phyloP scores from a whole-genome alignment of 108 stramenopile species.

The Mayamaea pseudoterrestris region DNA sequence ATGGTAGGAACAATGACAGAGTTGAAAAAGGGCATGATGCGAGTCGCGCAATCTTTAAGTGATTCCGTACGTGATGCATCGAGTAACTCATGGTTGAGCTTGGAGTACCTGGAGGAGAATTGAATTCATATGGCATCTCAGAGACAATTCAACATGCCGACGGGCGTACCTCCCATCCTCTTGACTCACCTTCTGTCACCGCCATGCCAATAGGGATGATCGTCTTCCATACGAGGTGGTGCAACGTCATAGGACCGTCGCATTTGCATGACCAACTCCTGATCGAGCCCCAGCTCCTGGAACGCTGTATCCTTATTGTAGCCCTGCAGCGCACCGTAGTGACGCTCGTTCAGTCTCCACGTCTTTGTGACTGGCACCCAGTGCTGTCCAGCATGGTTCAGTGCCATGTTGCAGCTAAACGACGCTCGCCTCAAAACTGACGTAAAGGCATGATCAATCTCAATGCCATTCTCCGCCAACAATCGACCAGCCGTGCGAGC shows the following conservation, averaged over 20 bases:
- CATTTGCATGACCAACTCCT: constrained; percentile 80
- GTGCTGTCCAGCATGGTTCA: constrained; percentile 69
- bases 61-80: constrained; percentile 52
- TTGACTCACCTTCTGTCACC: constrained; percentile 48
- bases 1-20: constrained; percentile 53
- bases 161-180: background rate
- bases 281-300: constrained; percentile 53
- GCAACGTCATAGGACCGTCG: constrained; percentile 51
- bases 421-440: constrained; percentile 61
- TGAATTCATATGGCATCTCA: constrained; percentile 1
- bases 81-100: constrained; percentile 43
- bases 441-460: constrained; percentile 79
- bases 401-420: constrained; percentile 62
- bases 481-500: constrained; percentile 65
- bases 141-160: background rate
- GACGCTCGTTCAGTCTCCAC: constrained; percentile 81
- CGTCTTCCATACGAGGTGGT: constrained; percentile 68
- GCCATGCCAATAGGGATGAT: constrained; percentile 84
- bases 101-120: constrained; percentile 24
- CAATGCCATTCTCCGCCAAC: constrained; percentile 65
- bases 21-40: constrained; percentile 78
- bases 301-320: constrained; percentile 76
- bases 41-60: constrained; percentile 59
- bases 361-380: constrained; percentile 76
- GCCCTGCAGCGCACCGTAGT: constrained; percentile 78